Conservation (phyloP, 1,284 basidiomycete species). For the Peniophora sp. region DNA sequence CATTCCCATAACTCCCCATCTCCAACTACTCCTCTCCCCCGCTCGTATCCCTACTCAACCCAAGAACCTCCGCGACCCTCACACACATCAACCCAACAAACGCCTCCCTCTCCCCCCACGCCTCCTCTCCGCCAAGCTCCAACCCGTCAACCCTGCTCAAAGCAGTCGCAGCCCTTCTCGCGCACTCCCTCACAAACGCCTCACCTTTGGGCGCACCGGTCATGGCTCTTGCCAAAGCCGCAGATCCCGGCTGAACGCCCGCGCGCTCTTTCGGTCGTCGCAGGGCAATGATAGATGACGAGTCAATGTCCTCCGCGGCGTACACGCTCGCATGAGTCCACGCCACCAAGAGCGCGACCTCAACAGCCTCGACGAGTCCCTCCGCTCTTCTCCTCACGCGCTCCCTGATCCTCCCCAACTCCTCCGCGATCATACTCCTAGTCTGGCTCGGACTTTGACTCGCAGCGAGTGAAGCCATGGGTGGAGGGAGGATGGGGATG, state of each 20-base stretch:
- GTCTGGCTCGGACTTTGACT: not conserved
- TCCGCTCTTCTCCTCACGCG: not conserved
- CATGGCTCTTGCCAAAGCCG: constrained; percentile 46
- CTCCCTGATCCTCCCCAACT: not conserved
- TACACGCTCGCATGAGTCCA: too few species aligned
- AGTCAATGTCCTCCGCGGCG: too few species aligned
- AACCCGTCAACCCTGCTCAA: constrained; percentile 42
- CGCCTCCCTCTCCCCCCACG: too few species aligned
- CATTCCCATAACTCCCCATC: too few species aligned
- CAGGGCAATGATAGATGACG: constrained; percentile 75
- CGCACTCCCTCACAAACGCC: constrained; percentile 47
- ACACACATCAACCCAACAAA: too few species aligned
- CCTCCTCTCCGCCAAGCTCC: constrained; percentile 24
- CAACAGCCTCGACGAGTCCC: not conserved
- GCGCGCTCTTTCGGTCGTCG: constrained; percentile 45
- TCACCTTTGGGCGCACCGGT: constrained; percentile 39
- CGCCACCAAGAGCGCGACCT: too few species aligned
- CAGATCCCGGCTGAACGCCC: not conserved
- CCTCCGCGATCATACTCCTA: not conserved
- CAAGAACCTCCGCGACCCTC: too few species aligned
- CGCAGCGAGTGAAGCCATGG: not conserved
- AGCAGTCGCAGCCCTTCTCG: constrained; percentile 39
- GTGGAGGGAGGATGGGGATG: not conserved
- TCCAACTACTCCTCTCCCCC: too few species aligned
- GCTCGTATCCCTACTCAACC: too few species aligned